Evolutionary conservation across 83 land plant species (phyloP).

Genomic region (Picea mariana): DNA sequence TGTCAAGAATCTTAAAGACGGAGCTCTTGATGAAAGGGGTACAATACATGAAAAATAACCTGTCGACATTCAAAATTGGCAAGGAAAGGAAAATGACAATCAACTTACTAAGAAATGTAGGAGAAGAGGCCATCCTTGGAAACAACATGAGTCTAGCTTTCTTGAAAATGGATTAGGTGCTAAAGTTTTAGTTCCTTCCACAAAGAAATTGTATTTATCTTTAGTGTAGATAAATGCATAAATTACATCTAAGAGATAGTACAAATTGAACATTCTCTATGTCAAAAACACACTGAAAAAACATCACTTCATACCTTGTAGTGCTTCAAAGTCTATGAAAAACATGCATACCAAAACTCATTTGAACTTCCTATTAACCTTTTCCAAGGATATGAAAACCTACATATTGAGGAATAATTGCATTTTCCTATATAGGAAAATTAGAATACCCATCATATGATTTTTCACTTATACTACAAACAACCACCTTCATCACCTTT

Average conservation of each 20-base stretch:
- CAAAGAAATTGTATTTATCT: neutral
- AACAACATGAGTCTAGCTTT: neutral
- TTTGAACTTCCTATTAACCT: no score
- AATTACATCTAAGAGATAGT: neutral
- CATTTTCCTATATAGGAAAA: no score
- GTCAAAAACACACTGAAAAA: no score
- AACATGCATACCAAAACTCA: no score
- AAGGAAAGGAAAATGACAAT: neutral
- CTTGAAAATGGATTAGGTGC: neutral
- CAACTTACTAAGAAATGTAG: neutral
- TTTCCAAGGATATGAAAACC: no score
- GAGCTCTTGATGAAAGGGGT: neutral
- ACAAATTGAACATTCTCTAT: neutral
- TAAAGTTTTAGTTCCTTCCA: neutral
- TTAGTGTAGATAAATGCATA: neutral
- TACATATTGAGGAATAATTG: no score
- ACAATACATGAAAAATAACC: neutral
- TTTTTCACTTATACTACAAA: no score
- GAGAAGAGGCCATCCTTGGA: slow-evolving; percentile 1
- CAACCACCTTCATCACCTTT: no score
- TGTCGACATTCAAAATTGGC: neutral
- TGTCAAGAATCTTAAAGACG: neutral
- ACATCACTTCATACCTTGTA: no score
- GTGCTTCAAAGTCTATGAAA: no score
- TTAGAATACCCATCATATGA: no score